Conservation (phyloP, 495 filamentous ascomycete species). For the Chaetomium tenue region DNA sequence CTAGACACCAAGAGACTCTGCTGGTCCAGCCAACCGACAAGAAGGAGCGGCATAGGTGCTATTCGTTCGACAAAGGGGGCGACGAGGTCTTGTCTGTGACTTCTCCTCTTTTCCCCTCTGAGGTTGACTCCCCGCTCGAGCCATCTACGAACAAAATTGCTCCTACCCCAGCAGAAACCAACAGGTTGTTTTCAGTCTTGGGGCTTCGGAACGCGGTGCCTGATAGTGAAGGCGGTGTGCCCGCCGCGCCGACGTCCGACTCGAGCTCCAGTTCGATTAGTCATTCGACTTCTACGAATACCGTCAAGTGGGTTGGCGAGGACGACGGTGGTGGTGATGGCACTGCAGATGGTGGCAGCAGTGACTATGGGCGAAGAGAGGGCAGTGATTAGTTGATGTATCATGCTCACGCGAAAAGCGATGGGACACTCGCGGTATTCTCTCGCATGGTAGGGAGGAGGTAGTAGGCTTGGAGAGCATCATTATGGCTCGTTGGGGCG, state of each 20-base stretch:
- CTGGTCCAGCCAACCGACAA: background rate
- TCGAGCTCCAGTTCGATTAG: background rate
- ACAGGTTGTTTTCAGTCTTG: background rate
- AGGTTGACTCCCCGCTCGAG: background rate
- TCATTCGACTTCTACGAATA: background rate
- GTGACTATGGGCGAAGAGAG: background rate
- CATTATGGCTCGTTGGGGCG: no score
- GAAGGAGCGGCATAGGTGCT: conserved; percentile 7
- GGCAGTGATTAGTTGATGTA: background rate
- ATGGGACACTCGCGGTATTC: no score
- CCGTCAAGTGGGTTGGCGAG: background rate
- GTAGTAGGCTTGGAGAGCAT: no score
- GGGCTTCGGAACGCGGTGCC: background rate
- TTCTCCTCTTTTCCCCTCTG: background rate
- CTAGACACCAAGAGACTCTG: background rate
- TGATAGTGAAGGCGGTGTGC: background rate
- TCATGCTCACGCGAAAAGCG: no score
- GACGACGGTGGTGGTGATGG: background rate
- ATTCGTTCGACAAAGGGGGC: conserved; percentile 25
- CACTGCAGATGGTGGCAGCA: background rate
- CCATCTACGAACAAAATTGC: background rate
- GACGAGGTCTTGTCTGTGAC: conserved; percentile 21
- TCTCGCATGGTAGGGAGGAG: no score
- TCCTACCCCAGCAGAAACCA: background rate
- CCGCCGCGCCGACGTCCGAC: background rate